Base-by-base conservation (phyloP, 2,329 filamentous ascomycete species). In the Alternaria gansuensis region DNA sequence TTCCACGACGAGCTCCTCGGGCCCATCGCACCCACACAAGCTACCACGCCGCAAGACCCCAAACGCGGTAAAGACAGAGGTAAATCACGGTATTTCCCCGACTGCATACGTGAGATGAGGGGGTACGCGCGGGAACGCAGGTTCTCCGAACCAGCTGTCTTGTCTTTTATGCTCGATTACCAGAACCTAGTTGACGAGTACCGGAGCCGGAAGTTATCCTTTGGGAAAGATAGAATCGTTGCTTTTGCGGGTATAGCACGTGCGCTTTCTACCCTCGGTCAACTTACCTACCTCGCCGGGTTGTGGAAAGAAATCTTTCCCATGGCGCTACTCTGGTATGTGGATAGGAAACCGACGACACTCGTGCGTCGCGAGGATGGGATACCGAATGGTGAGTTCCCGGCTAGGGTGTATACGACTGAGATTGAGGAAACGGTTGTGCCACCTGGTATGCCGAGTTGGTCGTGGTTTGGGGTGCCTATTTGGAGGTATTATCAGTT, bases 1-100 rank as follows among this genome's bases (percentile, higher is more conserved):
- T 65, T 63, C 11, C 62, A 54, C 21, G 60, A 65, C 17, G 64
- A 65, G 14, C 5, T 63, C 0, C 41, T 65, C 9, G 62, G 64
- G 0, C 39, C 49, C 0, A 14, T 59, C 10, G 49, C 14, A 0
- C 34, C 43, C 0, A 9, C 29, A 34, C 24, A 34, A 1, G 8
- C 10, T 7, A 17, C 17, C 21, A 23, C 40, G 37, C 6, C 31
- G 4, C 36, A 39, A 39, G 36, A 17, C 7, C 28, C 36, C 7
- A 21, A 21, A 41, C 23, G 10, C 0, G 45, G 49, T 0, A 51
- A 26, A 9, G 56, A 60, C 13, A 1, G 44, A 21, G 33, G 53
- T 2, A 64, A 64, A 11, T 50, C 40, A 3, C 26, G 51, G 5
- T 64, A 62, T n/a, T 62, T 64, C 23, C 50, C 56, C 5, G 11